Evolutionary conservation across 495 filamentous ascomycete species (phyloP), one percentile per base, ranked within the genome.

Genomic region (Hyaloscypha variabilis): DNA sequence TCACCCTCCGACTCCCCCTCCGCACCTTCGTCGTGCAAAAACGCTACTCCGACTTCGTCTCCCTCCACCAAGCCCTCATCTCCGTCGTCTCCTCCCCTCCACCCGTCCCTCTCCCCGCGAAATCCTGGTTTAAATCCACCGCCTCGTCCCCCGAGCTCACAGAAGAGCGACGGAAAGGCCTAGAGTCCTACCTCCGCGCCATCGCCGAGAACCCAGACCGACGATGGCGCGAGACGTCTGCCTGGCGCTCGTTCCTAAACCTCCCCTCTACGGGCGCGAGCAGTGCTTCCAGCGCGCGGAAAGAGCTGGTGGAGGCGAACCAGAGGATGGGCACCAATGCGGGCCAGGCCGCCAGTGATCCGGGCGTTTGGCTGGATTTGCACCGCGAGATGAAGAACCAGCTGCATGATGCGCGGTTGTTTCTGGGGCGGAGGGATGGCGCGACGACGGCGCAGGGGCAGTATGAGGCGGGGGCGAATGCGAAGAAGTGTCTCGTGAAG

Each of bases 1-100:
- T 98, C 75, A 89, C 87, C 36, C 82, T 97, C 69, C 89, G 91
- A 64, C 88, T 94, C 4, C 93, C 95, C 10, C 87, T 99, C 59
- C 90, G 92, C 65, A 92, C 91, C 60, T 92, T 92, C 74, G 90
- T 89, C 72, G 82, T 97, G 66, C 87, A 89, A 67, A 97, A 97
- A 78, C 93, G 95, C 71, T 99, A 97, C 85, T 94, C 89, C 61
- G 96, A 98, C 75, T 98, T 99, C 78, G 78, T 82, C 54, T 75
- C 85, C 65, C 88, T 99, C 63, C 88, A 99, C 81, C 70, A 75
- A n/a, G 69, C 84, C 26, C 86, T 99, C 10, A 81, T 57, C 2
- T 67, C 59, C 49, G 42, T 66, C 57, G 29, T 70, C 63, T 62
- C 64, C 46, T 60, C 63, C 8, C 63, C 71, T 6, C 65, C 71